Evolutionary conservation across 108 stramenopile species (phyloP).

Genomic region (Cyclotella baltica): DNA sequence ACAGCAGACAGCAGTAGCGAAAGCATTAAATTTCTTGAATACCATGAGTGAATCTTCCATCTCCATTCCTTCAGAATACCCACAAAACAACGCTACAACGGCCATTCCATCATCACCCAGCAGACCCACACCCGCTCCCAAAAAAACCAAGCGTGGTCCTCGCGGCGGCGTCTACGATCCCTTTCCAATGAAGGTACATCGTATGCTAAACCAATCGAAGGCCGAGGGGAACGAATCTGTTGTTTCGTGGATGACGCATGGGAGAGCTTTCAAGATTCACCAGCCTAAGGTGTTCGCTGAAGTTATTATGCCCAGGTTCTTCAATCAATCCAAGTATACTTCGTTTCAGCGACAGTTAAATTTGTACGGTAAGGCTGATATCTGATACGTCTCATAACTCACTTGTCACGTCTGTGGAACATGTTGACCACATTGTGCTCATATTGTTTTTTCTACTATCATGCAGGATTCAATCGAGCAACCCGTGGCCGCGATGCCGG

Average conservation of each 20-base stretch:
- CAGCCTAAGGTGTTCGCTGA: conserved; percentile 71
- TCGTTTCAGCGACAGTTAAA: conserved; percentile 80
- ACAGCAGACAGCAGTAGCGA: no score
- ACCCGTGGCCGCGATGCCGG: conserved; percentile 50
- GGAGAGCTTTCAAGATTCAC: conserved; percentile 82
- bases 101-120: neutral
- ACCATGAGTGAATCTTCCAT: neutral
- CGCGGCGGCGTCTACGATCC: conserved; percentile 68
- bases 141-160: conserved; percentile 38
- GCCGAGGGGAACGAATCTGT: conserved; percentile 61
- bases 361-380: conserved; percentile 55
- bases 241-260: conserved; percentile 83
- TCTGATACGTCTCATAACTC: neutral
- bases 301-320: conserved; percentile 82
- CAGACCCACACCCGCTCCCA: neutral
- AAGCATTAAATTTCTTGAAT: no score
- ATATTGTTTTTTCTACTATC: neutral
- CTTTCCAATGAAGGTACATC: conserved; percentile 77
- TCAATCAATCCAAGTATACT: conserved; percentile 65
- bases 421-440: neutral
- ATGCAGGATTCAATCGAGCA: conserved; percentile 54
- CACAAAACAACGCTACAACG: neutral
- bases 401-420: no score
- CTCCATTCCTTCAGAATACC: neutral
- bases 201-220: conserved; percentile 68